phyloP scores from a whole-genome alignment of 805 yeast species.

The Schizosaccharomyces japonicus region DNA sequence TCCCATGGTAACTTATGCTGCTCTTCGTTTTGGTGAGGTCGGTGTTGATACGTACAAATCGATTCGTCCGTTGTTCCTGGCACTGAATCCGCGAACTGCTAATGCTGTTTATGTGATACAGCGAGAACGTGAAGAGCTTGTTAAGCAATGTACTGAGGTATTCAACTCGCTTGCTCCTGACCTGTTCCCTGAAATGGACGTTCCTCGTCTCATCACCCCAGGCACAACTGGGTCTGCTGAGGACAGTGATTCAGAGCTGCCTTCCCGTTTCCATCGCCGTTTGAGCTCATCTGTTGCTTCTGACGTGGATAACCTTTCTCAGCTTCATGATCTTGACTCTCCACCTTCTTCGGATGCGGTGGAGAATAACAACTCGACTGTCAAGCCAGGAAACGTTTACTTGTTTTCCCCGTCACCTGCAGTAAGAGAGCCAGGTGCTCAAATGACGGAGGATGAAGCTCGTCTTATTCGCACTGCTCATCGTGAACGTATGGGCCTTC shows the following conservation, averaged over 20 bases:
- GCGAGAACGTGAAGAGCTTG: constrained; percentile 33
- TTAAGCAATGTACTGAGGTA: constrained; percentile 49
- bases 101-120: constrained; percentile 30
- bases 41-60: constrained; percentile 78
- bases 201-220: constrained; percentile 1
- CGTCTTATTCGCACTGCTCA: background rate
- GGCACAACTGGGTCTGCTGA: too few species aligned
- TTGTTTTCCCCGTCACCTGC: background rate
- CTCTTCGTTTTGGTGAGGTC: constrained; percentile 72
- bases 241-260: background rate
- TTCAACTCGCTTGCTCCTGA: constrained; percentile 68
- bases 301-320: background rate
- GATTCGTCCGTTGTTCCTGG: constrained; percentile 48
- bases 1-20: constrained; percentile 60
- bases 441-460: background rate
- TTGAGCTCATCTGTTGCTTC: background rate
- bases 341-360: background rate
- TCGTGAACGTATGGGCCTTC: background rate
- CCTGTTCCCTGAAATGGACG: constrained; percentile 63
- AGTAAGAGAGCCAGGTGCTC: background rate
- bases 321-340: background rate
- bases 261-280: background rate
- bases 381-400: background rate
- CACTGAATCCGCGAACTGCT: constrained; percentile 18
- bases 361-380: background rate